Base-by-base conservation (phyloP, 129 eudicot genomes). In the Apium graveolens region DNA sequence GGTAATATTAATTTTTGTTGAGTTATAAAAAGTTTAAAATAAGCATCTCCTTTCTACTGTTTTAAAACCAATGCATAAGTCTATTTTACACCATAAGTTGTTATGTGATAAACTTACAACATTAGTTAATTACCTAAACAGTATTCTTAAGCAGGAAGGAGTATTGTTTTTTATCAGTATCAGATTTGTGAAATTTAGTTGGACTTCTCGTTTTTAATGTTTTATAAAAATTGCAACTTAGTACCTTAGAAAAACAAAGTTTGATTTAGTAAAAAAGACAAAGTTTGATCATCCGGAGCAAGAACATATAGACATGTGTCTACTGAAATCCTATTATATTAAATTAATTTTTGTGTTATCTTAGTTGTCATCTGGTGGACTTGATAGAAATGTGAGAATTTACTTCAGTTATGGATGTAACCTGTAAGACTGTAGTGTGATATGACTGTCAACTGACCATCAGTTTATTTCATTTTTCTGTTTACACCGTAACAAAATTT, bases 361-460 rank as follows among this genome's bases (percentile, higher is more conserved):
- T 60, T 60, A 60, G 57, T 49, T 17, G 26, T 60, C 68, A 60
- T 60, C 11, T 26, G 32, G 68, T 7, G 32, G 32, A 60, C 68
- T 21, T 60, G 12, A 60, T n/a, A 60, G 31, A 60, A 24, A 10
- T 60, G 32, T 60, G 29, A 60, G 68, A 60, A 9, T 60, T 45
- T 35, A 57, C 41, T 73, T 3, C 4, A 16, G 0, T 62, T 80
- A 37, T 70, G 57, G 57, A 9, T 49, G n/a, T 49, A 18, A 48
- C 55, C 55, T 48, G 55, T 14, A 48, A 49, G 24, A 49, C 57
- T 49, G 71, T 74, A 76, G n/a, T 72, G n/a, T 78, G 75, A 78
- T 69, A 26, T 65, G 77, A 66, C 31, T 83, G 57, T 70, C 44
- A 35, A 38, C 51, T 83, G 45, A 76, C 44, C 37, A 29, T 73